Conservation (phyloP, 495 filamentous ascomycete species). For the Sabuloglossum arenarium region DNA sequence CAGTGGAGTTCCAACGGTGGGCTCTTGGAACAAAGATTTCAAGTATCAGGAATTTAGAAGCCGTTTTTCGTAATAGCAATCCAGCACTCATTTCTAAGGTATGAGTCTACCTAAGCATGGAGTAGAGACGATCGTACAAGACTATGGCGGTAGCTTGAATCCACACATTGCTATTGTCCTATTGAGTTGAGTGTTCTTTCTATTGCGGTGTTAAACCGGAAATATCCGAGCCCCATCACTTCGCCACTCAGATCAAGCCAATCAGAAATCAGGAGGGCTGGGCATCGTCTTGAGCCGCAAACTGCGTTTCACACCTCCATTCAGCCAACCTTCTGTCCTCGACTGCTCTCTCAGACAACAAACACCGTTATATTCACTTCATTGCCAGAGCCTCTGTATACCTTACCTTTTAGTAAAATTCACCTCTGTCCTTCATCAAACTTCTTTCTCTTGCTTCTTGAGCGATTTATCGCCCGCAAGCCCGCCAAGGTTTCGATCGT, state of each 20-base stretch:
- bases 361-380: too few species aligned
- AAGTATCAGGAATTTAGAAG: background rate
- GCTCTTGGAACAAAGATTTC: background rate
- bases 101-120: too few species aligned
- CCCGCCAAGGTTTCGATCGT: background rate
- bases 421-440: background rate
- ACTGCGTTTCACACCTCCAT: background rate
- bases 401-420: too few species aligned
- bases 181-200: too few species aligned
- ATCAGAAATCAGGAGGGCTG: background rate
- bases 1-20: background rate
- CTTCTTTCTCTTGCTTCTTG: background rate
- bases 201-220: too few species aligned
- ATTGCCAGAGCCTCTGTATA: background rate
- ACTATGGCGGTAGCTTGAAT: too few species aligned
- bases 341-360: background rate
- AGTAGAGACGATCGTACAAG: too few species aligned
- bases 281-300: background rate
- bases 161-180: too few species aligned
- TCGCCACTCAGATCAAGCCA: too few species aligned
- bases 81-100: background rate
- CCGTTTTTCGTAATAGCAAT: background rate
- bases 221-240: too few species aligned
- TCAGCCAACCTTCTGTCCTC: background rate
- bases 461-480: background rate